Base-by-base conservation (phyloP, 1,284 basidiomycete species). In the Trametes pubescens region DNA sequence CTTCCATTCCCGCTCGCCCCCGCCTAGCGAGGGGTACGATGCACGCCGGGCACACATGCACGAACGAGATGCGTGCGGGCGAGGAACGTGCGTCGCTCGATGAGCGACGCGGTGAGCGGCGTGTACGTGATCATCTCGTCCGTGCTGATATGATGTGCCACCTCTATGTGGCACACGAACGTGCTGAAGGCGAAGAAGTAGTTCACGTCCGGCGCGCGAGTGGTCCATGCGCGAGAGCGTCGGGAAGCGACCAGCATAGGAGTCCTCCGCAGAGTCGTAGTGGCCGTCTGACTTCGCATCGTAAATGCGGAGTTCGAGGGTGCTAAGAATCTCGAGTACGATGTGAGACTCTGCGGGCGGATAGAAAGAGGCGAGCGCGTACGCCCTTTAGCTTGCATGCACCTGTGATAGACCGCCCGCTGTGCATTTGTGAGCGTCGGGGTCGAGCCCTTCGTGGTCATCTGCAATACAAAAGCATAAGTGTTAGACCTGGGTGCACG, bases 51-150 rank as follows among this genome's bases (percentile, higher is more conserved):
- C 29, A 32, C n/a, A n/a, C 52, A 54, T 35, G 52, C 29, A n/a
- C 52, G 40, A 1, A 54, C 34, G 24, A 54, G 40, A 35, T 55
- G 44, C 26, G 54, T 51, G 10, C 48, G 54, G 11, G 40, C 24
- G 22, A 62, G 61, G 35, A 40, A 38, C 10, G 34, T 34, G 29
- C 56, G 57, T 1, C 65, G 65, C 51, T 64, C 58, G 21, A 35
- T 24, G 16, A 40, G 24, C n/a, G 62, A 46, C 10, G 46, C 48
- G 37, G 35, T 29, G 14, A 64, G 44, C 34, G 58, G 37, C 38
- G 58, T 55, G 52, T 68, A 68, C 14, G 64, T 34, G 35, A 63
- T 63, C 24, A 64, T 68, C 52, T 63, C 64, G 4, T 61, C 66
- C 13, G 43, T 16, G 16, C 29, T 18, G 34, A 65, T 65, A 32